Evolutionary conservation across 495 filamentous ascomycete species (phyloP), one percentile per base, ranked within the genome.

Genomic region (Podospora pseudocomata): DNA sequence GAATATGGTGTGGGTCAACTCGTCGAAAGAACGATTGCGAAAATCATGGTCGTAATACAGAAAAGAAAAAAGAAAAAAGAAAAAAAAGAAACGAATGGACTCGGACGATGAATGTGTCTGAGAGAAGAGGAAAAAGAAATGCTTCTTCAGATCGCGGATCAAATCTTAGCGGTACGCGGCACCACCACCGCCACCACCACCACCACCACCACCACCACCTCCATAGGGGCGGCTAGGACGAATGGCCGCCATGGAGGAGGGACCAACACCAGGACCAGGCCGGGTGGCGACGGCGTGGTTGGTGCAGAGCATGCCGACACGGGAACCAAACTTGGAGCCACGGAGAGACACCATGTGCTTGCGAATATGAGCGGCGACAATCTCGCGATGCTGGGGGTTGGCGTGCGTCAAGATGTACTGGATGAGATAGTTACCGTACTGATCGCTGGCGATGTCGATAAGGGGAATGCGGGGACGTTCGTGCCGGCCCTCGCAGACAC

Each of bases 331-430:
- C 76, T 99, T 99, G 71, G 95, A 98, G 57, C 95, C 95, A 67
- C 95, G 93, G 49, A 99, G 88, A 68, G 96, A 98, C 28, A 99
- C 95, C 95, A 99, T 99, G 80, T 99, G 95, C 82, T 99, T 99
- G 70, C 93, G 90, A 72, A 99, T 94, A 76, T 99, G 96, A 49
- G 86, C 88, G 30, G 94, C 92, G 66, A 98, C 95, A 67, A 97
- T 83, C 75, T 99, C 95, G 69, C 93, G 91, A 75, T 97, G 95
- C 71, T 92, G 91, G 65, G 89, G 83, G 44, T 89, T 87, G 65
- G 92, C 88, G 78, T 97, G 90, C 60, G 91, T 94, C 70, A 99
- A 82, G 75, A 99, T 93, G 86, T 93, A 97, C 77, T 99, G 95
- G 66, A 98, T 92, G 60, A 99, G 86, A 76, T 99, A 99, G 80